Evolutionary conservation across 2,329 filamentous ascomycete genomes (phyloP).

Genomic region (Aspergillaceae sp.): DNA sequence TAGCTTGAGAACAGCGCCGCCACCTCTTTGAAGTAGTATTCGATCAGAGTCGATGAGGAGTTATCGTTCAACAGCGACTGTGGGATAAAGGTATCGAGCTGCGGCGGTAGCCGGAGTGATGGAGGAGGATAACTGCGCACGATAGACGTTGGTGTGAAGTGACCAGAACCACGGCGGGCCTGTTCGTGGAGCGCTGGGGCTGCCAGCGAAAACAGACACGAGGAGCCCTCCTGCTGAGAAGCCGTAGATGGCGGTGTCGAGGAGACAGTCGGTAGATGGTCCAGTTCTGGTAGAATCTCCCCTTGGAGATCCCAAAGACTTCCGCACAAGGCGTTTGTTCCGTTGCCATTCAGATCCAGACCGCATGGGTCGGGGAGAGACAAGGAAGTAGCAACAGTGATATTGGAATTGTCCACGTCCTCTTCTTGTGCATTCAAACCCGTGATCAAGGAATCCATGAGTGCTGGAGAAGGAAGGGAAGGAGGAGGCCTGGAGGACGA

Average conservation of each 20-base stretch:
- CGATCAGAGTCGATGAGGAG: constrained; percentile 48
- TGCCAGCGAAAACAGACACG: constrained; percentile 18
- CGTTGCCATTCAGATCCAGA: constrained; percentile 10
- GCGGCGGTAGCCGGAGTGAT: constrained; percentile 7
- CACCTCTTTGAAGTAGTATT: constrained; percentile 57
- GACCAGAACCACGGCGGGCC: constrained; percentile 9
- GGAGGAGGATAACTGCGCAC: constrained; percentile 26
- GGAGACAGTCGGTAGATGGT: constrained; percentile 19
- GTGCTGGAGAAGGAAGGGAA: background rate
- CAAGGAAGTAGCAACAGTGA: background rate
- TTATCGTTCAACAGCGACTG: constrained; percentile 32
- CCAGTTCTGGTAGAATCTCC: constrained; percentile 23
- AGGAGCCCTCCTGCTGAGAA: constrained; percentile 7
- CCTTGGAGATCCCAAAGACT: constrained; percentile 25
- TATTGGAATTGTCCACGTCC: background rate
- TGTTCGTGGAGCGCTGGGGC: constrained; percentile 13
- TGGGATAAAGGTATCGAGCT: constrained; percentile 28
- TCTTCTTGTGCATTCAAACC: background rate
- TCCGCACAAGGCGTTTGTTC: constrained; percentile 16
- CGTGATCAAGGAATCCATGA: background rate
- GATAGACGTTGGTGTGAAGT: constrained; percentile 26
- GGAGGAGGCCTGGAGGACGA: background rate
- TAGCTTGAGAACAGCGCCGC: constrained; percentile 56
- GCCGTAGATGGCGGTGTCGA: constrained; percentile 13
- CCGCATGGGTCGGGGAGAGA: background rate